phyloP scores from a whole-genome alignment of 192 early-diverging fungal genomes.

The Rhizoclosmatium sp. region DNA sequence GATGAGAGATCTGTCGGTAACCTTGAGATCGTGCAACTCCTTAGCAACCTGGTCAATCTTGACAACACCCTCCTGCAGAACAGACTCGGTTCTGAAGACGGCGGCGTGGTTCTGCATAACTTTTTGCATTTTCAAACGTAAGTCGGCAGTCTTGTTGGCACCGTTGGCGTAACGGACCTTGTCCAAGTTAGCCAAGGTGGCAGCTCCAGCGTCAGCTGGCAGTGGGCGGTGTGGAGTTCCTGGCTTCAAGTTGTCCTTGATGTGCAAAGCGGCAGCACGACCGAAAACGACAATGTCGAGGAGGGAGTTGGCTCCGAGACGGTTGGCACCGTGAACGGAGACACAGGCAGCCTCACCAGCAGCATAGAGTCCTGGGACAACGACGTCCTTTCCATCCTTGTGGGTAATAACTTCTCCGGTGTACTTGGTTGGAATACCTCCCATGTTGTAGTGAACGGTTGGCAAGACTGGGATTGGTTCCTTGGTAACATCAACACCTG shows the following conservation, averaged over 20 bases:
- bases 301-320: slow-evolving; percentile 96
- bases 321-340: slow-evolving; percentile 98
- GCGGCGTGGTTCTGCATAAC: slow-evolving; percentile 97
- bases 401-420: slow-evolving; percentile 91
- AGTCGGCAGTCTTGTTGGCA: slow-evolving; percentile 76
- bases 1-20: slow-evolving; percentile 92
- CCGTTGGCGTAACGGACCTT: slow-evolving; percentile 89
- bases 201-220: slow-evolving; percentile 82
- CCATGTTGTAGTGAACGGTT: slow-evolving; percentile 99
- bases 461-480: slow-evolving; percentile 98
- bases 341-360: slow-evolving; percentile 98
- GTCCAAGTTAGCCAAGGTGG: slow-evolving; percentile 95
- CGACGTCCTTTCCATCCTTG: slow-evolving; percentile 82
- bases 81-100: slow-evolving; percentile 92
- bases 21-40: slow-evolving; percentile 82
- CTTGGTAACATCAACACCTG: slow-evolving; percentile 96
- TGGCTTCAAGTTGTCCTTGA: slow-evolving; percentile 87
- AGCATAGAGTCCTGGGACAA: slow-evolving; percentile 98
- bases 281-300: slow-evolving; percentile 99
- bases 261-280: slow-evolving; percentile 94
- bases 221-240: slow-evolving; percentile 85
- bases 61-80: slow-evolving; percentile 87
- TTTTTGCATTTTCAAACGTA: slow-evolving; percentile 97
- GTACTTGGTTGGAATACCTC: slow-evolving; percentile 97
- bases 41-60: slow-evolving; percentile 86